Conservation (phyloP, 495 filamentous ascomycete genomes). For the Xanthoparmelia taractica region DNA sequence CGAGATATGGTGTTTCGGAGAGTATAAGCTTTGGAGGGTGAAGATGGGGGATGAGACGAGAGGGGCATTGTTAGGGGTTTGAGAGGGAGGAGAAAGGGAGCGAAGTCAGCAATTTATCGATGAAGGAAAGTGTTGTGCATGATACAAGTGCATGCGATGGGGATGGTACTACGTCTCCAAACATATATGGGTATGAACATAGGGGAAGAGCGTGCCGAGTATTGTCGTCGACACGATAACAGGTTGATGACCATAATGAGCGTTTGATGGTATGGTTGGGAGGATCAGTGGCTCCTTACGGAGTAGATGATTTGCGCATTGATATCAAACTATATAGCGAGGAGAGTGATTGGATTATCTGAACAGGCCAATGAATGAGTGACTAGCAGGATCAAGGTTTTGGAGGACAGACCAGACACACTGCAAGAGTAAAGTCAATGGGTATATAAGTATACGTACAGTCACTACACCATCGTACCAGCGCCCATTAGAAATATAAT, state of each 20-base stretch:
- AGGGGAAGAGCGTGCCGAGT: background rate
- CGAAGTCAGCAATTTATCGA: background rate
- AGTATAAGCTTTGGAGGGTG: slow-evolving; percentile 27
- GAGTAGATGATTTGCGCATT: too few relatives aligned
- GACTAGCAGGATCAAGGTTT: too few relatives aligned
- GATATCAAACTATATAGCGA: too few relatives aligned
- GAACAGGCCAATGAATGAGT: too few relatives aligned
- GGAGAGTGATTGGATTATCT: too few relatives aligned
- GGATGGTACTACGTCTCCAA: background rate
- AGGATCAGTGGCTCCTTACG: too few relatives aligned
- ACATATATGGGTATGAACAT: background rate
- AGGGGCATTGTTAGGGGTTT: slow-evolving; percentile 24
- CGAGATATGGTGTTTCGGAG: slow-evolving; percentile 34
- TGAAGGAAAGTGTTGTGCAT: background rate
- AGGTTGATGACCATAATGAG: background rate
- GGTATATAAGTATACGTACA: too few relatives aligned
- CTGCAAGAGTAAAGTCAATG: too few relatives aligned
- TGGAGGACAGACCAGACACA: too few relatives aligned
- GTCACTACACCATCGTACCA: too few relatives aligned
- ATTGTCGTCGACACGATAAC: background rate
- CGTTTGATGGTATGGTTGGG: background rate
- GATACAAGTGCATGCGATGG: too few relatives aligned
- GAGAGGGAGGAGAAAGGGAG: background rate
- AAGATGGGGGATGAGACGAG: slow-evolving; percentile 22
- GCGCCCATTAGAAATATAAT: too few relatives aligned